These are phyloP conservation scores for Peterozyma xylosa DNA, from an alignment of 805 yeast species.

Conservation along the genomic window DNA sequence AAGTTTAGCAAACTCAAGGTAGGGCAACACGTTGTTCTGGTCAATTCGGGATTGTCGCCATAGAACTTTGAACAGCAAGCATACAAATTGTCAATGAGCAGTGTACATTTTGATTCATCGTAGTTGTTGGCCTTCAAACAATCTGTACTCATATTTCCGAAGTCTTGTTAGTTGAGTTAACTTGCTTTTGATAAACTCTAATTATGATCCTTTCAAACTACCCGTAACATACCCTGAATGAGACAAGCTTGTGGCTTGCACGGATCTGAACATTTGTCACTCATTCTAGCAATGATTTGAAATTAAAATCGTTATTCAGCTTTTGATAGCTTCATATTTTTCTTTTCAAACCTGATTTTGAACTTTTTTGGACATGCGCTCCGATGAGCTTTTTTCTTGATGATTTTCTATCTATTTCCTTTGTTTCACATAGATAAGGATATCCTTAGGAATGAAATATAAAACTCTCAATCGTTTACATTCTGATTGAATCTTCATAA, in stretches of 20 bases:
- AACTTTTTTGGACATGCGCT: too few species aligned
- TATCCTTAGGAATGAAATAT: too few species aligned
- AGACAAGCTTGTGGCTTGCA: conserved; percentile 80
- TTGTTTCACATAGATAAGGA: too few species aligned
- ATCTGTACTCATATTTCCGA: conserved; percentile 23
- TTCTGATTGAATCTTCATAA: too few species aligned
- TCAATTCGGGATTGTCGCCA: conserved; percentile 46
- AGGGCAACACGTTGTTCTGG: conserved; percentile 74
- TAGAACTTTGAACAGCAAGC: conserved; percentile 70
- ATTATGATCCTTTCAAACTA: background rate
- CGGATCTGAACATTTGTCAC: conserved; percentile 24
- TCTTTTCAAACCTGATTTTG: too few species aligned
- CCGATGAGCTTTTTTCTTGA: too few species aligned
- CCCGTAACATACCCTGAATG: conserved; percentile 49
- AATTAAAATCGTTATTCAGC: background rate
- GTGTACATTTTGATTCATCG: conserved; percentile 69
- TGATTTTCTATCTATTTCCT: too few species aligned
- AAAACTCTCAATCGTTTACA: too few species aligned
- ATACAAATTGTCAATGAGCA: conserved; percentile 62
- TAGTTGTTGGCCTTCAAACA: conserved; percentile 58
- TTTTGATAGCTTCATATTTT: too few species aligned
- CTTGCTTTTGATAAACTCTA: background rate
- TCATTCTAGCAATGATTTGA: background rate
- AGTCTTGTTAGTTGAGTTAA: too few species aligned
- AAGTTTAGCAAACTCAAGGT: conserved; percentile 50